Percentiles rank a stretch among this genome's conserved stretches.
phyloP scores from a whole-genome alignment of 2,329 filamentous ascomycete species.

The Xylaria polymorpha region DNA sequence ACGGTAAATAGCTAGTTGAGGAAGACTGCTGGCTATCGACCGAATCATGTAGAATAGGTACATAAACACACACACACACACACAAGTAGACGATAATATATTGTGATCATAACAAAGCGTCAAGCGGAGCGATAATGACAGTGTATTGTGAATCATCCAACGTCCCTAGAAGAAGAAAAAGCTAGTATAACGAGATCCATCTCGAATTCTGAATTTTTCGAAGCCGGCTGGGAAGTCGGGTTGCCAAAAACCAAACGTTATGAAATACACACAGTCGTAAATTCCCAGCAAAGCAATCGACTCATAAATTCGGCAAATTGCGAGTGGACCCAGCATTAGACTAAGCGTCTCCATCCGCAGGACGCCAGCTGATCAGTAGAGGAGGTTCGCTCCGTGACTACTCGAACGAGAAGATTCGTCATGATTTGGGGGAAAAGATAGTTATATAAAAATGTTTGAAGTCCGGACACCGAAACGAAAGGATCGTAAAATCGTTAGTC shows the following conservation, averaged over 20 bases:
- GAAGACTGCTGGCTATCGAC: neutral
- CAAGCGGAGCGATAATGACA: constrained; percentile 5
- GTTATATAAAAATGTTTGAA: neutral
- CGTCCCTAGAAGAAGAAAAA: neutral
- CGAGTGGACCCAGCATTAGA: neutral
- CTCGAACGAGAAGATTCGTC: neutral
- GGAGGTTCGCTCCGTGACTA: neutral
- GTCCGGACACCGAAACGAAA: neutral
- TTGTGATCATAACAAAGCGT: constrained; percentile 2
- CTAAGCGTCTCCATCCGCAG: neutral
- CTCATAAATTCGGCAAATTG: neutral
- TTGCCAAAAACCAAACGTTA: neutral
- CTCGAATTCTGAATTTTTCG: neutral
- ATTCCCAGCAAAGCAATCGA: neutral
- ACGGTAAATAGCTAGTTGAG: neutral
- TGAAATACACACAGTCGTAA: neutral
- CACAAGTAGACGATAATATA: constrained; percentile 18
- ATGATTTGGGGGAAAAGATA: neutral
- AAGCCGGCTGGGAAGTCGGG: neutral
- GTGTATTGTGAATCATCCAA: constrained; percentile 21
- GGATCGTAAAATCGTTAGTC: constrained; percentile 20
- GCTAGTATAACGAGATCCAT: neutral
- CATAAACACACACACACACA: constrained; percentile 3
- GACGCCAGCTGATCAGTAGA: neutral
- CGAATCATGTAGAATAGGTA: constrained; percentile 31